Percentiles rank a stretch among this genome's conserved stretches.
Evolutionary conservation across 2,329 filamentous ascomycete species (phyloP).

Genomic region (Aspergillus glaucus): DNA sequence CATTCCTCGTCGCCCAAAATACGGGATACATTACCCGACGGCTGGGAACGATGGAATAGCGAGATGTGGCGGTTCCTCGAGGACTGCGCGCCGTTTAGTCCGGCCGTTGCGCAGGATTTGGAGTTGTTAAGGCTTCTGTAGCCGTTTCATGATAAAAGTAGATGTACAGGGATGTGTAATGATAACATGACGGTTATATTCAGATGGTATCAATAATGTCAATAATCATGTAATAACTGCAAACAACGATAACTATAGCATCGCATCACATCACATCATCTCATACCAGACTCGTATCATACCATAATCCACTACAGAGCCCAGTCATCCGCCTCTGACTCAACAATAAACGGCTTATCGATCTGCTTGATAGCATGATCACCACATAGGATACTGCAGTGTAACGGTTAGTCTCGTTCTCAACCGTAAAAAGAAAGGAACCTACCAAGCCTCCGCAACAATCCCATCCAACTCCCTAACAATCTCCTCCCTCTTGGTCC

Average conservation of each 20-base stretch:
- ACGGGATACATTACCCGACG: constrained; percentile 29
- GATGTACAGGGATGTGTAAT: not conserved
- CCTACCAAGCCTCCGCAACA: constrained; percentile 81
- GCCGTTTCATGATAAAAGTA: constrained; percentile 3
- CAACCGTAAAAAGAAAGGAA: constrained; percentile 11
- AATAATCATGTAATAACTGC: too few relatives aligned
- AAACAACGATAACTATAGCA: too few relatives aligned
- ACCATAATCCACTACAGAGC: constrained; percentile 46
- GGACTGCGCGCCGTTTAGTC: constrained; percentile 32
- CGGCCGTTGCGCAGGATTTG: constrained; percentile 35
- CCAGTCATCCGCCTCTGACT: constrained; percentile 77
- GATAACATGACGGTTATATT: not conserved
- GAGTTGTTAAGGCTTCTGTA: constrained; percentile 29
- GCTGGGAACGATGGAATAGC: constrained; percentile 37
- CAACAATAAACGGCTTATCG: constrained; percentile 80
- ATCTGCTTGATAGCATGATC: constrained; percentile 92
- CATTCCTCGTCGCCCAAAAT: constrained; percentile 31
- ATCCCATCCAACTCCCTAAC: constrained; percentile 86
- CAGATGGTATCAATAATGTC: too few relatives aligned
- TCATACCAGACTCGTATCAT: not conserved
- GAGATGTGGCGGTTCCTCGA: constrained; percentile 37
- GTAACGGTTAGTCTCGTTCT: constrained; percentile 17
- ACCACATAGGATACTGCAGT: constrained; percentile 75
- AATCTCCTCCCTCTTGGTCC: constrained; percentile 72
- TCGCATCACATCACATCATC: too few relatives aligned